Base-by-base conservation (phyloP, 345 rosid genomes). In the Hypericum androsaemum region DNA sequence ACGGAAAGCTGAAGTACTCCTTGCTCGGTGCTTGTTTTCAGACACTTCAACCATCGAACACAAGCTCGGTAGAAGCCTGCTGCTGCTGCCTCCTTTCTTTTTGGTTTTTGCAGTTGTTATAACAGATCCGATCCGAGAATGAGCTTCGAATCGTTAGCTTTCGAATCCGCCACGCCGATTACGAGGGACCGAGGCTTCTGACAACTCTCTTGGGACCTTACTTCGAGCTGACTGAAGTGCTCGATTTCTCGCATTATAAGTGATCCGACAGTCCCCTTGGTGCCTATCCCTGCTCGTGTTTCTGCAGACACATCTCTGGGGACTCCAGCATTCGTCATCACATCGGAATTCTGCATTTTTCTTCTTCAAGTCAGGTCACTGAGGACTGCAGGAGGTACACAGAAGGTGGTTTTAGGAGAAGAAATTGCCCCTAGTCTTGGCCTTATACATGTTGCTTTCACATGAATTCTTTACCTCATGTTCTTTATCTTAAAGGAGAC, bases 21-120 rank as follows among this genome's bases (percentile, higher is more conserved):
- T 71, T 16, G 56, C 35, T 22, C 74, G 70, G 58, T 58, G 51
- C 38, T 41, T 72, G 54, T 51, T 67, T 37, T 71, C 74, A 9
- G 78, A 71, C 43, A 83, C 81, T 47, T 78, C 85, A 61, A 80
- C 80, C 69, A 59, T 74, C 0, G 87, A 74, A 59, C 88, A 84
- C 35, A 78, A 74, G 41, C 74, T 69, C 14, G 77, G 77, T 61
- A 80, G 66, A 36, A 69, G 72, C 68, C 63, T 68, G 62, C 59
- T 22, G 62, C 59, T 22, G 32, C 32, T 60, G 11, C 75, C 60
- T 58, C 70, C 68, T 69, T 60, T 70, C 77, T 66, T 75, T 61
- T 78, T 81, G 80, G 58, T 77, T 74, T 64, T 84, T 50, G 65
- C 61, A 35, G 54, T 58, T 57, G 74, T 59, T 37, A 41, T 35